These are phyloP conservation scores for Rhizopus delemar DNA, from an alignment of 371 early-diverging fungal species.

Conservation along the genomic window DNA sequence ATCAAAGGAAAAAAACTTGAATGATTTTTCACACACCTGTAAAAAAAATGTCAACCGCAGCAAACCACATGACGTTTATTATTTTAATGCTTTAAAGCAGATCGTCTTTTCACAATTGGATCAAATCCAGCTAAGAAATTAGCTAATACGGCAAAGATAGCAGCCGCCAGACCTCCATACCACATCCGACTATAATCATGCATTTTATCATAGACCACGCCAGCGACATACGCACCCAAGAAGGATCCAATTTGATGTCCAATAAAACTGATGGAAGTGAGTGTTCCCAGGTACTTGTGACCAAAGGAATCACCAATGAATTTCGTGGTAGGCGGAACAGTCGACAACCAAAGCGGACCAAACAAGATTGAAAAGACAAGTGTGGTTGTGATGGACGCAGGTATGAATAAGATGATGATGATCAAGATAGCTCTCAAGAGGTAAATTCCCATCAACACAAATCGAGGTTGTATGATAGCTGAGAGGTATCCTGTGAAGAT, in stretches of 20 bases:
- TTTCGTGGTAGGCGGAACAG: conserved; percentile 46
- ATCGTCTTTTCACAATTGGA: conserved; percentile 1
- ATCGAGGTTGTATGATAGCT: conserved; percentile 24
- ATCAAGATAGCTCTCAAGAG: conserved; percentile 23
- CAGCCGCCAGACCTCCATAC: conserved; percentile 39
- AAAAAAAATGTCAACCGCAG: too few species aligned
- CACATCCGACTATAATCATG: conserved; percentile 36
- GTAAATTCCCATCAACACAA: conserved; percentile 27
- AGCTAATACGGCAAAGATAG: conserved; percentile 23
- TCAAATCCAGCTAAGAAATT: conserved; percentile 26
- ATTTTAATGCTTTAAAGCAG: not conserved
- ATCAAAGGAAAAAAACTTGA: too few species aligned
- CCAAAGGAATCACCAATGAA: conserved; percentile 43
- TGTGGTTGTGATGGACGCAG: conserved; percentile 25
- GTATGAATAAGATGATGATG: conserved; percentile 28
- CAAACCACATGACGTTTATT: not conserved
- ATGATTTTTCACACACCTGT: too few species aligned
- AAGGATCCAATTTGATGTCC: conserved; percentile 48
- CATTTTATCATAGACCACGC: conserved; percentile 36
- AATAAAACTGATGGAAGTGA: conserved; percentile 25
- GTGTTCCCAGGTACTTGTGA: conserved; percentile 42
- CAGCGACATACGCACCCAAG: conserved; percentile 42
- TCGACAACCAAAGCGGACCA: conserved; percentile 53
- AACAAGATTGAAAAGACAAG: conserved; percentile 54
- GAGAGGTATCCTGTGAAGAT: conserved; percentile 25